Conservation (phyloP, 495 filamentous ascomycete species). For the Letharia lupina region DNA sequence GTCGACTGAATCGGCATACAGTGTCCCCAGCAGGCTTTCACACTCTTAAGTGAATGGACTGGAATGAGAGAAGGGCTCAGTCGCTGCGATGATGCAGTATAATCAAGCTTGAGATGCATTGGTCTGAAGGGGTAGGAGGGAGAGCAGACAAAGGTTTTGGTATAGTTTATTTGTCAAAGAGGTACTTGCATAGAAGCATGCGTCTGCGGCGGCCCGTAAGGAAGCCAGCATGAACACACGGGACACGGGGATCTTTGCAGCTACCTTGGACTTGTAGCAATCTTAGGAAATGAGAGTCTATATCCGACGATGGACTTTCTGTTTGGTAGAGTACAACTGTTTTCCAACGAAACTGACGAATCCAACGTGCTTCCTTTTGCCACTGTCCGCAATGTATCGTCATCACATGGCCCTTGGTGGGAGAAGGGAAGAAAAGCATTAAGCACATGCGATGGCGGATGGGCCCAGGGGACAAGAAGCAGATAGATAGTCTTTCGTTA, state of each 20-base stretch:
- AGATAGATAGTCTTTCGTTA: neutral
- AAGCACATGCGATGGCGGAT: neutral
- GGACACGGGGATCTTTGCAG: neutral
- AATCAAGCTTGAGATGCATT: neutral
- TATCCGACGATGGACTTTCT: neutral
- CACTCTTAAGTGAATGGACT: neutral
- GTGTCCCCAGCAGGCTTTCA: neutral
- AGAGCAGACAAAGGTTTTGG: neutral
- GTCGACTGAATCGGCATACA: neutral
- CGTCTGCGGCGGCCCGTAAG: slow-evolving; percentile 2
- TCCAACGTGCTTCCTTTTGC: neutral
- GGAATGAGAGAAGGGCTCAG: neutral
- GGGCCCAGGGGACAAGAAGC: neutral
- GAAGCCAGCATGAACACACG: slow-evolving; percentile 3
- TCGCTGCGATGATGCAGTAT: neutral
- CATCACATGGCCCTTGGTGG: neutral
- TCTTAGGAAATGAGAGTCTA: neutral
- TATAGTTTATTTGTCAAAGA: neutral
- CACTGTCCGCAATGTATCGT: neutral
- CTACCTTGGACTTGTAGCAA: neutral
- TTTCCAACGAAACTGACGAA: neutral
- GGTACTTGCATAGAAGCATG: slow-evolving; percentile 2
- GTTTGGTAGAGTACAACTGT: neutral
- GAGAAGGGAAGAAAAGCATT: neutral
- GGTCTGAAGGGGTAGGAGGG: neutral